Percentiles rank a stretch among this genome's conserved stretches.
Conservation (phyloP, 352 stramenopile genomes). For the Blastocystis sp. region DNA sequence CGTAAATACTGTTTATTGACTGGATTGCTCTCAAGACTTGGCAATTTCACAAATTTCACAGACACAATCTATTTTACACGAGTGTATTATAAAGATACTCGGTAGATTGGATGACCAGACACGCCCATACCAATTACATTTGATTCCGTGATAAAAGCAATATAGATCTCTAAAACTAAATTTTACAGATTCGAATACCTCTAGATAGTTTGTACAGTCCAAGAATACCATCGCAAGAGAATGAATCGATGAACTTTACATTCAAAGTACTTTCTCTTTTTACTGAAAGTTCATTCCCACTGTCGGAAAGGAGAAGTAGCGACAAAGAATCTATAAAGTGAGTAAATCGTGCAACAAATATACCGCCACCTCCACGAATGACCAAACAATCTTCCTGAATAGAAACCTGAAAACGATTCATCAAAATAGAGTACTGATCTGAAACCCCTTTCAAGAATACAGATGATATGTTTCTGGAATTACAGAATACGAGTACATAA, state of each 20-base stretch:
- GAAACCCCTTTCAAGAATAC: not conserved
- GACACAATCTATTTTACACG: not conserved
- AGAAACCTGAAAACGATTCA: not conserved
- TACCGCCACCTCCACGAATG: not conserved
- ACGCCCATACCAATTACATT: not conserved
- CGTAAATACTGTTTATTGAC: not conserved
- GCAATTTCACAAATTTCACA: not conserved
- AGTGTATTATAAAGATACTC: not conserved
- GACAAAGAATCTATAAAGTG: not conserved
- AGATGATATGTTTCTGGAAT: not conserved
- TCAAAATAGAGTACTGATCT: not conserved
- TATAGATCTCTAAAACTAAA: not conserved
- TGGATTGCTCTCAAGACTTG: not conserved
- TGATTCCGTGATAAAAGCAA: not conserved
- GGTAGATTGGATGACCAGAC: not conserved
- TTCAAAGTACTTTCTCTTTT: not conserved
- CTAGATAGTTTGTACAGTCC: not conserved
- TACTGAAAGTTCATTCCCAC: not conserved
- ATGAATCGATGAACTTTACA: not conserved
- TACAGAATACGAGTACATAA: not conserved
- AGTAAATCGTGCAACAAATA: not conserved
- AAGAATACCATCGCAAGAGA: not conserved
- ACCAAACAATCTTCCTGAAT: not conserved
- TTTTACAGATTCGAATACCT: not conserved
- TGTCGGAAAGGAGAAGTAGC: not conserved